These are phyloP conservation scores for Monilinia fructicola DNA, from an alignment of 2,329 filamentous ascomycete species.

Conservation along the genomic window DNA sequence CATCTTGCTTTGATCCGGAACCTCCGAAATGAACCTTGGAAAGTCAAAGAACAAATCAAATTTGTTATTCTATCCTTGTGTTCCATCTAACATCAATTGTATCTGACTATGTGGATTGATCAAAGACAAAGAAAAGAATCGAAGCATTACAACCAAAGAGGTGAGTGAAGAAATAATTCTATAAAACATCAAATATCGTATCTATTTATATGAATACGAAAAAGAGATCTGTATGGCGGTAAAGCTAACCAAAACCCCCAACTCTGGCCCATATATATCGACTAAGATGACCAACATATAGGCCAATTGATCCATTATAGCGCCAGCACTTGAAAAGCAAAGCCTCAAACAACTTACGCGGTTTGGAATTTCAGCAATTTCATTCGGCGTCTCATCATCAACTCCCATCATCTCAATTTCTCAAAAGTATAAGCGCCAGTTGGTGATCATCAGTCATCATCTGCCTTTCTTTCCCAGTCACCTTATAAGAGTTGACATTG, in stretches of 20 bases:
- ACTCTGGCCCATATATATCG: constrained; percentile 1
- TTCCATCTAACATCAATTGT: not conserved
- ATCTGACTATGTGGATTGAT: not conserved
- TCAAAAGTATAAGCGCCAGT: not conserved
- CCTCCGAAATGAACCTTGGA: not conserved
- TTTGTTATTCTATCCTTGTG: not conserved
- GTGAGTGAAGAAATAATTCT: not conserved
- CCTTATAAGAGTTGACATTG: not conserved
- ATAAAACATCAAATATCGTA: not conserved
- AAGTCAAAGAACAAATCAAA: not conserved
- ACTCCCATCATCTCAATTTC: not conserved
- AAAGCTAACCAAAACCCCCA: not conserved
- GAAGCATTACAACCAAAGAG: not conserved
- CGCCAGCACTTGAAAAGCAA: not conserved
- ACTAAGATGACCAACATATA: not conserved
- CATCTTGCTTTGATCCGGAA: not conserved
- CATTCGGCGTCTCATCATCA: not conserved
- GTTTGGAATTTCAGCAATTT: not conserved
- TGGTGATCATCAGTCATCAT: too few species aligned
- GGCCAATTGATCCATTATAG: not conserved
- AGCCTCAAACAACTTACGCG: not conserved
- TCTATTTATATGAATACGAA: not conserved
- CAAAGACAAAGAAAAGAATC: not conserved
- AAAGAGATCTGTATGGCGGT: not conserved
- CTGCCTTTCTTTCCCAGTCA: not conserved